Percentiles rank a stretch among this genome's conserved stretches.
Evolutionary conservation across 2,329 filamentous ascomycete genomes (phyloP).

Genomic region (Botrytis sinoallii): DNA sequence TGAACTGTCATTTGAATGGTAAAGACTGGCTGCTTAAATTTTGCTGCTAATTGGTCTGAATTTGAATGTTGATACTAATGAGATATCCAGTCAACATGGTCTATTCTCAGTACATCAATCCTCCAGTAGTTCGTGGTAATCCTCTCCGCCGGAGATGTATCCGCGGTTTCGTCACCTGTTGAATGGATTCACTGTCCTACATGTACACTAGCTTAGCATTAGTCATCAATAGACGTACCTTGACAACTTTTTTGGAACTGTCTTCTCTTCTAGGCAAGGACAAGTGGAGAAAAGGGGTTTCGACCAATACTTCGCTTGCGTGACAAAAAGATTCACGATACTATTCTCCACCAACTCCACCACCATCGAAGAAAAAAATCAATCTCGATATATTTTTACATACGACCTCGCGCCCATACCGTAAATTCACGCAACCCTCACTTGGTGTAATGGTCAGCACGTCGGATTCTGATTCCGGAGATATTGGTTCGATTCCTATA

Average conservation of each 20-base stretch:
- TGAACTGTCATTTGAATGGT: no score
- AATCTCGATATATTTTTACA: background rate
- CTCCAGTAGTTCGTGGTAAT: no score
- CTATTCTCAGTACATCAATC: no score
- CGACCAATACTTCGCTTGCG: background rate
- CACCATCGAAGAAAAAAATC: background rate
- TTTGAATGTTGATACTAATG: no score
- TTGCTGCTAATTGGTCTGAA: no score
- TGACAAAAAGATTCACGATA: background rate
- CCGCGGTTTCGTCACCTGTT: no score
- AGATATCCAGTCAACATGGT: no score
- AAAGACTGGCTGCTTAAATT: no score
- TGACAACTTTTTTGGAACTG: background rate
- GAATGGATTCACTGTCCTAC: no score
- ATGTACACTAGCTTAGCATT: no score
- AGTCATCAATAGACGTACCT: no score
- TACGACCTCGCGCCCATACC: fast-evolving
- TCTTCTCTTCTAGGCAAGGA: background rate
- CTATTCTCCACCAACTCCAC: background rate
- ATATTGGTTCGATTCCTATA: conserved; percentile 22
- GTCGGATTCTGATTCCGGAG: conserved; percentile 22
- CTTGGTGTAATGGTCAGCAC: conserved; percentile 19
- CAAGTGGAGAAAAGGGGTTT: background rate
- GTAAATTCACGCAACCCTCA: background rate
- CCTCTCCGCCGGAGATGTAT: no score